phyloP scores from a whole-genome alignment of 2,329 filamentous ascomycete species.

The Trichophaea hybrida region DNA sequence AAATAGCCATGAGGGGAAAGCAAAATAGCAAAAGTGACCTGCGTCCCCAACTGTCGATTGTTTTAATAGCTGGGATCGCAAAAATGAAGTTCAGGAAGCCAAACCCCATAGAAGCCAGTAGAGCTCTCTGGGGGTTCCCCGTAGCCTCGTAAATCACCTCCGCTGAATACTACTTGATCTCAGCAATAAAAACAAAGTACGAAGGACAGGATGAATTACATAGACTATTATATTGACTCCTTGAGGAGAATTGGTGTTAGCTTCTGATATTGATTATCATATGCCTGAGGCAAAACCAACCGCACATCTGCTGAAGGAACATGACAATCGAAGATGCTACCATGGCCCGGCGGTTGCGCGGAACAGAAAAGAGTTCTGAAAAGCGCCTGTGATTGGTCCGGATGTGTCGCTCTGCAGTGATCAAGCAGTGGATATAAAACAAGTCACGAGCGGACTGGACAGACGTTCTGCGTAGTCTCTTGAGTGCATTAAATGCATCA shows the following conservation, averaged over 20 bases:
- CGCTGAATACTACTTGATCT: no score
- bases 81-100: slow-evolving; percentile 53
- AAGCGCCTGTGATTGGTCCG: slow-evolving; percentile 40
- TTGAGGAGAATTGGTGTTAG: not conserved
- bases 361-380: slow-evolving; percentile 45
- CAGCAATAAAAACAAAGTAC: no score
- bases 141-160: no score
- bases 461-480: slow-evolving; percentile 39
- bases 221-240: slow-evolving; percentile 44
- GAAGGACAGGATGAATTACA: no score
- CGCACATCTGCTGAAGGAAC: slow-evolving; percentile 48
- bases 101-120: slow-evolving; percentile 48
- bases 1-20: slow-evolving; percentile 48
- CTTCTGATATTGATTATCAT: not conserved
- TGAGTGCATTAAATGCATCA: slow-evolving; percentile 40
- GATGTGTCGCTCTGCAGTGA: slow-evolving; percentile 44
- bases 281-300: not conserved
- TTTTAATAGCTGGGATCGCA: slow-evolving; percentile 48
- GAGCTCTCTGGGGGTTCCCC: no score
- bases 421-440: slow-evolving; percentile 50
- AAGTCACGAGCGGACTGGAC: slow-evolving; percentile 48
- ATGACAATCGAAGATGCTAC: slow-evolving; percentile 49
- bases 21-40: slow-evolving; percentile 46
- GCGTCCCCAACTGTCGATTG: slow-evolving; percentile 54
- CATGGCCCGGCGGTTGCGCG: slow-evolving; percentile 48